A percentile compares a stretch with the other conserved stretches of the same genome.
phyloP scores from a whole-genome alignment of 805 yeast genomes.

The Saturnispora gosingensis region DNA sequence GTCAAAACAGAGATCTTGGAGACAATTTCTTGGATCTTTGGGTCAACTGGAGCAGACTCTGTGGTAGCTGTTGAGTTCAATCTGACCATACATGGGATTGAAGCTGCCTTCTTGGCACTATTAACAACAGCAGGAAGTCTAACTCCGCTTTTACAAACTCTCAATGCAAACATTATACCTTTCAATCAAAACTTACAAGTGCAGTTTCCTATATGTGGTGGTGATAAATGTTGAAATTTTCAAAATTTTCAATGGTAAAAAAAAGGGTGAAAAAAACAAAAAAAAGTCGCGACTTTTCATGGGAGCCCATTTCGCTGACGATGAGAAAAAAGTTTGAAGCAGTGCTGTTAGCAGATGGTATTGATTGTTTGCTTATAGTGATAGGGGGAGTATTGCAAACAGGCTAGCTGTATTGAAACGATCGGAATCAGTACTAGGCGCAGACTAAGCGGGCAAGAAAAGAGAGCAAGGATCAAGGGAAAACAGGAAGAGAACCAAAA shows the following conservation, averaged over 20 bases:
- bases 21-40: slow-evolving; percentile 81
- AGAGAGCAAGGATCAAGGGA: no score
- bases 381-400: neutral
- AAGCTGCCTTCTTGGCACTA: neutral
- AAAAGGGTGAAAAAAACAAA: neutral
- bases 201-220: neutral
- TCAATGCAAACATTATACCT: slow-evolving; percentile 9
- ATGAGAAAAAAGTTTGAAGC: neutral
- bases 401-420: no score
- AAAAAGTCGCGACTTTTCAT: neutral
- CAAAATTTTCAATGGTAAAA: neutral
- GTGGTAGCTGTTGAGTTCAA: slow-evolving; percentile 36
- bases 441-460: no score
- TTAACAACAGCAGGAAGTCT: slow-evolving; percentile 1
- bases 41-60: slow-evolving; percentile 51
- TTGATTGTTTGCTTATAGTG: neutral
- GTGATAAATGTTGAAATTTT: neutral
- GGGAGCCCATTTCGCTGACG: neutral
- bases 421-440: no score
- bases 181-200: neutral
- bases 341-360: no score
- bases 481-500: neutral
- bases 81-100: slow-evolving; percentile 26
- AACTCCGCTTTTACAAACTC: slow-evolving; percentile 8
- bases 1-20: slow-evolving; percentile 85